These are phyloP conservation scores for Yamadazyma friedrichii DNA, from an alignment of 1,139 yeast species.

Conservation along the genomic window DNA sequence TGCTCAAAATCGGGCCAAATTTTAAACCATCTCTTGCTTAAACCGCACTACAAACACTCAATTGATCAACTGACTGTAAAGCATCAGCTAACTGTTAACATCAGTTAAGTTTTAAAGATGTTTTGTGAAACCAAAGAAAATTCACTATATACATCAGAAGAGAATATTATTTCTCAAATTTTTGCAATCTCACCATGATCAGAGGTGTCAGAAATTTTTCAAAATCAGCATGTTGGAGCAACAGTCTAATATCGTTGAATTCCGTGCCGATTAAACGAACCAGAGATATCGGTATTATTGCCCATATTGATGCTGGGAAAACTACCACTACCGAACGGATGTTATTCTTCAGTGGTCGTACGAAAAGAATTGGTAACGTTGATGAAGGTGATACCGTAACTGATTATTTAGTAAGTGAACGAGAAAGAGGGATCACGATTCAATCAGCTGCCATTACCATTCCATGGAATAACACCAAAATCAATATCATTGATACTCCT, in stretches of 20 bases:
- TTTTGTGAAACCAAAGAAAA: too few relatives aligned
- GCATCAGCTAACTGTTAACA: too few relatives aligned
- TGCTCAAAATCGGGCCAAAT: too few relatives aligned
- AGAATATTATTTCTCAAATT: too few relatives aligned
- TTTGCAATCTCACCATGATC: too few relatives aligned
- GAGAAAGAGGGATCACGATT: constrained; percentile 92
- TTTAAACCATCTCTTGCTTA: too few relatives aligned
- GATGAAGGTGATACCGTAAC: constrained; percentile 97
- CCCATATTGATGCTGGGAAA: constrained; percentile 90
- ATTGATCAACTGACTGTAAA: too few relatives aligned
- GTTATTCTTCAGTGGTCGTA: constrained; percentile 84
- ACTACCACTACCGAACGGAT: constrained; percentile 90
- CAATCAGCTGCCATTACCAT: constrained; percentile 95
- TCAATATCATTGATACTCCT: constrained; percentile 93
- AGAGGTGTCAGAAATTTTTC: too few relatives aligned
- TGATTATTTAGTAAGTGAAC: constrained; percentile 85
- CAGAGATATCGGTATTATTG: constrained; percentile 77
- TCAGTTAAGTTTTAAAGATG: too few relatives aligned
- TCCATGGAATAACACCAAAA: constrained; percentile 74
- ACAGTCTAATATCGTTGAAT: constrained; percentile 13
- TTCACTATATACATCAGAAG: too few relatives aligned
- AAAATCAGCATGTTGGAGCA: too few relatives aligned
- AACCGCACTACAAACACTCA: too few relatives aligned
- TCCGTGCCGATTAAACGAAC: constrained; percentile 34
- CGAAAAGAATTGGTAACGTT: constrained; percentile 81